Percentiles rank a stretch among this genome's conserved stretches.
Evolutionary conservation across 805 yeast genomes (phyloP).

Genomic region (Blastobotrys chiropterorum): DNA sequence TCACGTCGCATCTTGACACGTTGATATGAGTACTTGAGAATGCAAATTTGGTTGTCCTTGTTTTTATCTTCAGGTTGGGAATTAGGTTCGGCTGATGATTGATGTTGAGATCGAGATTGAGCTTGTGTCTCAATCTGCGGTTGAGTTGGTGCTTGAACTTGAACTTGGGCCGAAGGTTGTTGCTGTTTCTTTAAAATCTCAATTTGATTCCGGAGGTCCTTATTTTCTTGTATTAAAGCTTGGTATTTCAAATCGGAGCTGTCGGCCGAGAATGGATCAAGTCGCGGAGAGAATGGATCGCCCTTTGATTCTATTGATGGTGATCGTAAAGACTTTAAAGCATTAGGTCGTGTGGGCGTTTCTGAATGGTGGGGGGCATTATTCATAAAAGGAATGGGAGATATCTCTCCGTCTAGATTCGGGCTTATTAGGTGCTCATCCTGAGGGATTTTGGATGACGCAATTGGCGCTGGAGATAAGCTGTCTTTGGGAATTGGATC

Average conservation of each 20-base stretch:
- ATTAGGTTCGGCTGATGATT: too few species aligned
- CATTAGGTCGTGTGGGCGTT: not conserved
- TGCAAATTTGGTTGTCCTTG: not conserved
- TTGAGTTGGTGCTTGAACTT: not conserved
- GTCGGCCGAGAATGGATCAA: slow-evolving; percentile 1
- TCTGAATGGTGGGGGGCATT: not conserved
- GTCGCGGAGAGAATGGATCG: not conserved
- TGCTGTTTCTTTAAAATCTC: not conserved
- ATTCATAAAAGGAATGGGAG: not conserved
- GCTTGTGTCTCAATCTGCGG: not conserved
- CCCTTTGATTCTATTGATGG: not conserved
- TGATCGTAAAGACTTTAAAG: not conserved
- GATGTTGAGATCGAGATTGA: too few species aligned
- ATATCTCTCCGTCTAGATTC: not conserved
- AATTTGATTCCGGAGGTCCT: not conserved
- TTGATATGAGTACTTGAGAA: slow-evolving; percentile 8
- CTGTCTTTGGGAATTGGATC: too few species aligned
- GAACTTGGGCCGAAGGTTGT: not conserved
- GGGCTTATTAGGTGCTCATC: not conserved
- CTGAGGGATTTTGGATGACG: not conserved
- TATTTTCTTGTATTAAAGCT: not conserved
- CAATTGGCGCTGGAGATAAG: not conserved
- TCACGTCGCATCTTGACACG: slow-evolving; percentile 3
- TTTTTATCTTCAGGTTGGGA: too few species aligned
- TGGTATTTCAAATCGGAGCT: not conserved